These are phyloP conservation scores for Gossypium gossypioides DNA, from an alignment of 441 rosid genomes.

Conservation along the genomic window DNA sequence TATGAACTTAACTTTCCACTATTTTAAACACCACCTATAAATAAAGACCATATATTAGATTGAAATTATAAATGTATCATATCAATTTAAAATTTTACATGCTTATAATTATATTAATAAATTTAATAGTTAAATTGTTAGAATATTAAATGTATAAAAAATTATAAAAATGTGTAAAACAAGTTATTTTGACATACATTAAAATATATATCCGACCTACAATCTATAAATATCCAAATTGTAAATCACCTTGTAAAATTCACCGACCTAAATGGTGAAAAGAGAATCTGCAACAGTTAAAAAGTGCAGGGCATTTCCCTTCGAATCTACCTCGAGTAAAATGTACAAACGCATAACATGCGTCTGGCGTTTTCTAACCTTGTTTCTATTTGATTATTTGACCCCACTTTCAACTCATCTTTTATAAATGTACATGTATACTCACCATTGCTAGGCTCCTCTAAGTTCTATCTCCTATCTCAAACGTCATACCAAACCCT, in stretches of 20 bases:
- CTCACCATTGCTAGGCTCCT: not conserved
- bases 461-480: not conserved
- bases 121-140: too few relatives aligned
- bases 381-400: not conserved
- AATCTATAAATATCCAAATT: too few relatives aligned
- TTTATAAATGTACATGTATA: not conserved
- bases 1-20: too few relatives aligned
- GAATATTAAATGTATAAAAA: too few relatives aligned
- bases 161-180: too few relatives aligned
- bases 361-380: not conserved
- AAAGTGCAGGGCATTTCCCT: not conserved
- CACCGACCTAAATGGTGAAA: not conserved
- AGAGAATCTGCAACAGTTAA: not conserved
- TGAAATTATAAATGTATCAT: too few relatives aligned
- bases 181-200: too few relatives aligned
- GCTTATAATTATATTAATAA: too few relatives aligned
- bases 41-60: too few relatives aligned
- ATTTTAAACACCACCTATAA: too few relatives aligned
- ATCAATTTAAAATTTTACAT: too few relatives aligned
- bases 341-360: not conserved
- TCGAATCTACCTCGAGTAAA: not conserved
- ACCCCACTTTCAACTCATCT: slow-evolving; percentile 5
- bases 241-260: not conserved
- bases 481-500: not conserved
- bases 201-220: too few relatives aligned